Conservation (phyloP, 495 filamentous ascomycete genomes). For the Endocarpon pusillum region DNA sequence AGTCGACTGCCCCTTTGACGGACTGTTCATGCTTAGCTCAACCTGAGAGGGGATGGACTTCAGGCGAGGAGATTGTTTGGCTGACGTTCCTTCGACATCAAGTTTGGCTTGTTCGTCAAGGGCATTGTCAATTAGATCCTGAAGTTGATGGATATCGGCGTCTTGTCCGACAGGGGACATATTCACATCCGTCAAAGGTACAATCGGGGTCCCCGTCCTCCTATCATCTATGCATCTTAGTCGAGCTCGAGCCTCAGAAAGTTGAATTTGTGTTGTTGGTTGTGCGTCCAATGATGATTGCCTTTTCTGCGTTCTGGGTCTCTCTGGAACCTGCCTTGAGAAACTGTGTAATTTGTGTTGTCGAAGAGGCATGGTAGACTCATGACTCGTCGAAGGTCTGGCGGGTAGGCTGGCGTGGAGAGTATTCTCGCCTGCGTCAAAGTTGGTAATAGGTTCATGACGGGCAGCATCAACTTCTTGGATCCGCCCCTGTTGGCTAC, state of each 20-base stretch:
- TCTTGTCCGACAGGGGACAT: too few species aligned
- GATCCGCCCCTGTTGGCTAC: too few species aligned
- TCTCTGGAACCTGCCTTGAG: background rate
- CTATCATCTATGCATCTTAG: background rate
- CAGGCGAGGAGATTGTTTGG: too few species aligned
- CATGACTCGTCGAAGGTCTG: background rate
- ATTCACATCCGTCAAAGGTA: background rate
- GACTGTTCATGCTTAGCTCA: too few species aligned
- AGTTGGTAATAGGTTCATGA: background rate
- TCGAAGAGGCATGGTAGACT: background rate
- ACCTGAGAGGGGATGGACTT: too few species aligned
- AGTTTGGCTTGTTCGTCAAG: conserved; percentile 1
- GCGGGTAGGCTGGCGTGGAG: background rate
- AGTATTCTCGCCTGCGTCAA: background rate
- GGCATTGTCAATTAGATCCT: background rate
- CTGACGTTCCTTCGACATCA: too few species aligned
- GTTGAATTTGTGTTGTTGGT: background rate
- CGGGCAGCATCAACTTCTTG: background rate
- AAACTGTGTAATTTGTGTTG: background rate
- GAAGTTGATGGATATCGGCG: background rate
- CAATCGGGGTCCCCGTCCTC: background rate
- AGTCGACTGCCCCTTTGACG: too few species aligned
- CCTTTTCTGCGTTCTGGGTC: background rate
- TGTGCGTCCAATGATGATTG: background rate
- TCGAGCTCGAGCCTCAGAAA: background rate